Conservation (phyloP, 2,329 filamentous ascomycete species). For the Geosmithia morbida region DNA sequence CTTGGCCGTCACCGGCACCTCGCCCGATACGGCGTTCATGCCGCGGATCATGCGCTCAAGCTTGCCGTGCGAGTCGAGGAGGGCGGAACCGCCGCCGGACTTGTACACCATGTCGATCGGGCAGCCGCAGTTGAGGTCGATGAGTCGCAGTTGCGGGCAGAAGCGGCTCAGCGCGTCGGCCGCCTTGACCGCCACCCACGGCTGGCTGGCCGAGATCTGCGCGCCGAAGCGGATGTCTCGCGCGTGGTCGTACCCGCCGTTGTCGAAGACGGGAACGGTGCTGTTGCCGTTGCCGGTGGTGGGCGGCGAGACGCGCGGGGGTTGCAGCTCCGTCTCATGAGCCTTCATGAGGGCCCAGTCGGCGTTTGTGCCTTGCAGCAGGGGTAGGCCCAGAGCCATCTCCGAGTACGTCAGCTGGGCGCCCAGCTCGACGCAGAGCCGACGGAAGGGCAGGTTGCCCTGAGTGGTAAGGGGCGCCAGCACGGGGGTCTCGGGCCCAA, state of each 20-base stretch:
- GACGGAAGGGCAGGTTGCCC: constrained; percentile 87
- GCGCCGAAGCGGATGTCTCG: constrained; percentile 81
- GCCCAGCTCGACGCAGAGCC: constrained; percentile 77
- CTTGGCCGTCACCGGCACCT: constrained; percentile 87
- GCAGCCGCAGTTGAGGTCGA: constrained; percentile 94
- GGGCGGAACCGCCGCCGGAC: constrained; percentile 74
- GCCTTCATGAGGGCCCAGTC: constrained; percentile 95
- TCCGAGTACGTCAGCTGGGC: constrained; percentile 94
- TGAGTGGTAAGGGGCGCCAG: constrained; percentile 94
- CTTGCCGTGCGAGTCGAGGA: constrained; percentile 79
- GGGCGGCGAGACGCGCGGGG: constrained; percentile 49
- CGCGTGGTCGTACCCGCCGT: constrained; percentile 55
- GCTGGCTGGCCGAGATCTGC: constrained; percentile 85
- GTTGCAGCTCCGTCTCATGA: constrained; percentile 65
- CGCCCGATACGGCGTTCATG: constrained; percentile 87
- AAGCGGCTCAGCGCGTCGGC: constrained; percentile 66
- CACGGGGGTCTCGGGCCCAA: constrained; percentile 82
- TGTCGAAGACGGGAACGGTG: constrained; percentile 41
- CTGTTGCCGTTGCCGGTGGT: constrained; percentile 12
- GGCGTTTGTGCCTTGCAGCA: constrained; percentile 77
- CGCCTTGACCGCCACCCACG: constrained; percentile 79
- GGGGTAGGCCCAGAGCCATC: constrained; percentile 86
- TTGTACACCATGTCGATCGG: constrained; percentile 91
- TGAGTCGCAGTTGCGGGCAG: constrained; percentile 72
- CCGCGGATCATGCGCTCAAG: constrained; percentile 89